Base-by-base conservation (phyloP, 495 filamentous ascomycete species). In the Pseudotulostoma volvatum region DNA sequence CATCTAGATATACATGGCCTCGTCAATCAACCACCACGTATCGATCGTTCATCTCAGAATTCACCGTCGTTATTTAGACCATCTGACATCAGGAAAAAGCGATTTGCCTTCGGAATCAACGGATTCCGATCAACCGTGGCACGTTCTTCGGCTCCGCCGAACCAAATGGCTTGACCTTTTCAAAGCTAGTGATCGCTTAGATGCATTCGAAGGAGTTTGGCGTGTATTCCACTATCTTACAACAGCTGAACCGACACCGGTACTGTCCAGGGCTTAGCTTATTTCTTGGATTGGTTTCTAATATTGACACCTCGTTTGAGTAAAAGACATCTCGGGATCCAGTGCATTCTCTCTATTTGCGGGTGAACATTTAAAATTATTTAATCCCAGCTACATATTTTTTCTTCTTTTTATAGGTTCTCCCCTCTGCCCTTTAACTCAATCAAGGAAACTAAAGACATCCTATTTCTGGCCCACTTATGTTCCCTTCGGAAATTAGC, bases 131-230 rank as follows among this genome's bases (percentile, higher is more conserved):
- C 61, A 77, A 14, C 57, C 77, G 34, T 84, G 79, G 72, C 73
- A 76, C 32, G 57, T 55, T 37, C 57, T 80, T 11, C 68, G 73
- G 44, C 59, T 87, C 23, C 68, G 74, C 50, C 69, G 84, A 33
- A 84, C 75, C 30, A 62, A 56, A 38, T 94, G 86, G 86, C 84
- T 70, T 48, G 79, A 94, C 49, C 54, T 94, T 14, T 76, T 90
- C 39, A 50, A 74, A 40, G 52, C 56, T 2, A 67, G 77, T 21
- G 78, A 93, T 16, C 63, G 86, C 13, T 49, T 81, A 9, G 73
- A 79, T 48, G 77, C 76, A 2, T 75, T 88, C 65, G 53, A 76
- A 40, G 65, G 77, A 0, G 53, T 92, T 3, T 93, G 84, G 84
- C 71, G 68, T 7, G 59, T 88, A 35, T 79, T 92, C 68, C 67